Conservation (phyloP, 2,329 filamentous ascomycete genomes). For the Trematosphaeria pertusa region DNA sequence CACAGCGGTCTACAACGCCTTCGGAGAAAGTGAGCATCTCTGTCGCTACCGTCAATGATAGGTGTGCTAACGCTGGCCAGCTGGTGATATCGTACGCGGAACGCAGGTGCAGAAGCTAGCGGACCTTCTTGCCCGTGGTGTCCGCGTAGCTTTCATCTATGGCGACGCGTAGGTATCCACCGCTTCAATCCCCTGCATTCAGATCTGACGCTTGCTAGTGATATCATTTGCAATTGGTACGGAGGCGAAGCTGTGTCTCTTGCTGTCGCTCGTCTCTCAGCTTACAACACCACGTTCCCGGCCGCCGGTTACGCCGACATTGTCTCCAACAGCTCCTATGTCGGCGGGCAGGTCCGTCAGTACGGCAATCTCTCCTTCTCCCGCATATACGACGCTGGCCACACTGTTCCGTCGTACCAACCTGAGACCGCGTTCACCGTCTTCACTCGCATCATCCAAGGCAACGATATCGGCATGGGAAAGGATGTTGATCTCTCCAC, state of each 20-base stretch:
- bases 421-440: constrained; percentile 58
- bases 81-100: constrained; percentile 55
- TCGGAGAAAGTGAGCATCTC: constrained; percentile 34
- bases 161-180: constrained; percentile 56
- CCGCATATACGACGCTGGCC: constrained; percentile 60
- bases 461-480: constrained; percentile 57
- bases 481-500: constrained; percentile 57
- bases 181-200: background rate
- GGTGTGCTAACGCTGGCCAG: constrained; percentile 26
- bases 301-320: constrained; percentile 76
- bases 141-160: constrained; percentile 72
- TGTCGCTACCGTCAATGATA: background rate
- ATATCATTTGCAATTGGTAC: constrained; percentile 66
- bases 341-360: constrained; percentile 75
- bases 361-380: constrained; percentile 69
- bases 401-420: constrained; percentile 55
- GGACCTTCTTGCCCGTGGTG: constrained; percentile 49
- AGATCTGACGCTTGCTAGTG: constrained; percentile 26
- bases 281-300: constrained; percentile 63
- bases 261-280: constrained; percentile 55
- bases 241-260: constrained; percentile 76
- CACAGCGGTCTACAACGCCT: constrained; percentile 50
- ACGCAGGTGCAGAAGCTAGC: constrained; percentile 50
- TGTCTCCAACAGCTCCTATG: constrained; percentile 69
- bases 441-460: constrained; percentile 59